phyloP scores from a whole-genome alignment of 768 basidiomycete species.

The Zangia roseola region DNA sequence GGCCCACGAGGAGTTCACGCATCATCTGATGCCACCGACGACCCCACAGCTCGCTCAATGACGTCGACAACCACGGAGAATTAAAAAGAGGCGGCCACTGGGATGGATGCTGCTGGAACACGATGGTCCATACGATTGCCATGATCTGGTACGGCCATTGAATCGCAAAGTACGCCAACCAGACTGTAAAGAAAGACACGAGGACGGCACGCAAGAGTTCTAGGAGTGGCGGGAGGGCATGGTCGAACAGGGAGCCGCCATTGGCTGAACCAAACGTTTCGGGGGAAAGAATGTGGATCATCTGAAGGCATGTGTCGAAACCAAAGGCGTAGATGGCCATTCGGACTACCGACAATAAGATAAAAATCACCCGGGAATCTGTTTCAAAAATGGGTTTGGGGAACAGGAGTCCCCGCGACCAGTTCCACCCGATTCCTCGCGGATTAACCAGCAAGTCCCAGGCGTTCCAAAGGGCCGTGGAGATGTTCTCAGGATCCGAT shows the following conservation, averaged over 20 bases:
- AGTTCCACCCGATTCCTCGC: constrained; percentile 31
- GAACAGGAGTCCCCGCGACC: constrained; percentile 12
- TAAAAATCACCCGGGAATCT: constrained; percentile 16
- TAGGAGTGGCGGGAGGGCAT: constrained; percentile 30
- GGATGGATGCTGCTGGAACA: constrained; percentile 45
- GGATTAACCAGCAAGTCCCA: constrained; percentile 20
- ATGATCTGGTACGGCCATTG: constrained; percentile 39
- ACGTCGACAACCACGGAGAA: constrained; percentile 53
- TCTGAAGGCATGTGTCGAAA: constrained; percentile 14
- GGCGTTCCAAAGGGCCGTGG: constrained; percentile 23
- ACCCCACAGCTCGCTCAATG: constrained; percentile 60
- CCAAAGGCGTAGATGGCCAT: constrained; percentile 6
- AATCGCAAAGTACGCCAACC: constrained; percentile 47
- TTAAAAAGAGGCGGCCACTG: constrained; percentile 66
- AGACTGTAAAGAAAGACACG: constrained; percentile 43
- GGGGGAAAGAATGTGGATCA: constrained; percentile 33
- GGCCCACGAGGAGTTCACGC: constrained; percentile 48
- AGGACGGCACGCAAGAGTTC: constrained; percentile 39
- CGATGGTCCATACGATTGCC: constrained; percentile 42
- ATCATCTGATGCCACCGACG: constrained; percentile 67
- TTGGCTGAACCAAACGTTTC: constrained; percentile 33
- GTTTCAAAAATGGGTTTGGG: constrained; percentile 15
- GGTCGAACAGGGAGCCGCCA: constrained; percentile 39
- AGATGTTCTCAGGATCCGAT: not conserved
- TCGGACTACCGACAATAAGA: constrained; percentile 7